Evolutionary conservation across 257 asterid genomes (phyloP).

Genomic region (Fraxinus quadrangulata): DNA sequence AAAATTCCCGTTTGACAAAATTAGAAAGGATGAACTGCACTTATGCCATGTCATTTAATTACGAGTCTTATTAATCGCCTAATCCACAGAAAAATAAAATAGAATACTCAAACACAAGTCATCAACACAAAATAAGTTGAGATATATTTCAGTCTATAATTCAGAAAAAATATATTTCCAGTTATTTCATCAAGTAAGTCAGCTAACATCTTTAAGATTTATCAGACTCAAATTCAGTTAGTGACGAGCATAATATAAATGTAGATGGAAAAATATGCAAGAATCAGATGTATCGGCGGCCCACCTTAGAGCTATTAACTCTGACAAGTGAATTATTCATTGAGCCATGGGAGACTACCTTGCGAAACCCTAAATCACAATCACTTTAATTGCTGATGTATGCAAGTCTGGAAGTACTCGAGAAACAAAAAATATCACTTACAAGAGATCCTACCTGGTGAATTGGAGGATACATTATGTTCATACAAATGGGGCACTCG

Average conservation of each 20-base stretch:
- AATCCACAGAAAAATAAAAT: background rate
- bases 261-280: background rate
- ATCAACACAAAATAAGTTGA: background rate
- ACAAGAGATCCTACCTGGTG: slow-evolving; percentile 42
- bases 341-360: background rate
- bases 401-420: background rate
- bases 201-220: background rate
- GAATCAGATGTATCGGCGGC: background rate
- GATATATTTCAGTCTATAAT: background rate
- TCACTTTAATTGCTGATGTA: background rate
- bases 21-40: background rate
- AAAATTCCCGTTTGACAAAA: background rate
- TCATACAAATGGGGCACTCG: slow-evolving; percentile 45
- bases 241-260: background rate
- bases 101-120: background rate
- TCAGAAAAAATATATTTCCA: background rate
- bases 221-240: background rate
- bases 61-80: background rate
- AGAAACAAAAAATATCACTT: background rate
- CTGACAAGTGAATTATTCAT: background rate
- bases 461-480: slow-evolving; percentile 48
- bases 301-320: background rate
- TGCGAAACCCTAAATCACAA: background rate
- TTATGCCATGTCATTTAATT: background rate
- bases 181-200: background rate